These are phyloP conservation scores for Trametes villosa DNA, from an alignment of 768 basidiomycete species.

Conservation along the genomic window DNA sequence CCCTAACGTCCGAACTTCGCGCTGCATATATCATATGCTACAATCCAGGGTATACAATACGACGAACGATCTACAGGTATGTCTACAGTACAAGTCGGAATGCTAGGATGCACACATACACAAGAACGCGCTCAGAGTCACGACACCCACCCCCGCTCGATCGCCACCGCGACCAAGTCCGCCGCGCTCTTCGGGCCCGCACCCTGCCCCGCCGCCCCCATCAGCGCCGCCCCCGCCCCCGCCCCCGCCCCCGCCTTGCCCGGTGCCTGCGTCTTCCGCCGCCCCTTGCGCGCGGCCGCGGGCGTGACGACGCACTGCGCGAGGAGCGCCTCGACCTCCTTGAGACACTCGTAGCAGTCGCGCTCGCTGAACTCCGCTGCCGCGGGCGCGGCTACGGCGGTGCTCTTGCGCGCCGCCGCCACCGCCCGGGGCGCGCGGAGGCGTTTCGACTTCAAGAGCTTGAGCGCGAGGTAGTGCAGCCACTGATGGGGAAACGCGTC, in stretches of 20 bases:
- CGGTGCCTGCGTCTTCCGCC: slow-evolving; percentile 39
- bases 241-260: slow-evolving; percentile 22
- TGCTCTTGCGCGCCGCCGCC: slow-evolving; percentile 44
- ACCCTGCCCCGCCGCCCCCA: not conserved
- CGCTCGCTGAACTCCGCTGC: slow-evolving; percentile 57
- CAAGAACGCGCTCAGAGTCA: not conserved
- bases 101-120: no score
- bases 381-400: slow-evolving; percentile 31
- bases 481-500: slow-evolving; percentile 58
- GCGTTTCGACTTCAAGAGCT: slow-evolving; percentile 72
- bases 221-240: slow-evolving; percentile 21
- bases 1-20: no score
- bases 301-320: slow-evolving; percentile 49
- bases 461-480: slow-evolving; percentile 82
- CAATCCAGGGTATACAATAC: slow-evolving; percentile 2
- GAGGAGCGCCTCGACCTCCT: slow-evolving; percentile 67
- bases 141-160: slow-evolving; percentile 64
- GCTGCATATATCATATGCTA: not conserved
- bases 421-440: slow-evolving; percentile 56
- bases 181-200: slow-evolving; percentile 46
- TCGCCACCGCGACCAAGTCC: slow-evolving; percentile 65
- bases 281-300: slow-evolving; percentile 39
- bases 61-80: not conserved
- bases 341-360: slow-evolving; percentile 69
- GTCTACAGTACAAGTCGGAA: not conserved